A percentile compares a stretch with the other conserved stretches of the same genome.
These are phyloP conservation scores for Beauveria scarabaeidicola DNA, from an alignment of 2,329 filamentous ascomycete genomes.

Conservation along the genomic window DNA sequence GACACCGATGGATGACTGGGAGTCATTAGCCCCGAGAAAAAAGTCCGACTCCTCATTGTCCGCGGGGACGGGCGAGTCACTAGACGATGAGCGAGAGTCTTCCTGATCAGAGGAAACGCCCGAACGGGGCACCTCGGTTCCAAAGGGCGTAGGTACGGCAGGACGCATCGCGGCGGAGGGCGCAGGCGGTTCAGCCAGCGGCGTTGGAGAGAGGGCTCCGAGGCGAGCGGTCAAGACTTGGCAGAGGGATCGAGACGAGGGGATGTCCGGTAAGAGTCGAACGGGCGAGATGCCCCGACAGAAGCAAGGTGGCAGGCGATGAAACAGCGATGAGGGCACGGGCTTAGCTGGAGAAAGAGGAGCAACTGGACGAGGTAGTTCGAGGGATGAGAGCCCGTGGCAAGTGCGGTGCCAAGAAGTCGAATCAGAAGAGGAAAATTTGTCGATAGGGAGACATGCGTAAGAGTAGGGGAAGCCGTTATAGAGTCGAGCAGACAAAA, in stretches of 20 bases:
- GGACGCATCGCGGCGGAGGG: conserved; percentile 12
- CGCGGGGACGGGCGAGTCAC: conserved; percentile 64
- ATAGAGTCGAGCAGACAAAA: background rate
- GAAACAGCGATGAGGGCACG: conserved; percentile 4
- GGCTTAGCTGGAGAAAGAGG: background rate
- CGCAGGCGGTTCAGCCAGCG: background rate
- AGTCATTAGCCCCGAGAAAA: conserved; percentile 83
- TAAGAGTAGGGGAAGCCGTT: background rate
- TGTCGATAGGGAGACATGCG: background rate
- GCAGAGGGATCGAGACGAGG: background rate
- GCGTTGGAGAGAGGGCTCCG: background rate
- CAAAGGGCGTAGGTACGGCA: conserved; percentile 12
- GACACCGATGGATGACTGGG: conserved; percentile 80
- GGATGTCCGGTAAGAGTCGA: background rate
- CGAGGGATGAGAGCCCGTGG: background rate
- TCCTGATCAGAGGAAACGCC: conserved; percentile 31
- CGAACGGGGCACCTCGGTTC: conserved; percentile 15
- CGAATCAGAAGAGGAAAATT: background rate
- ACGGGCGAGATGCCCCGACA: background rate
- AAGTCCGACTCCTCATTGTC: conserved; percentile 93
- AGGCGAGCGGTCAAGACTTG: background rate
- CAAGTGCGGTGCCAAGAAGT: background rate
- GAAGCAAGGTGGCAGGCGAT: background rate
- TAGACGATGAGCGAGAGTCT: conserved; percentile 57
- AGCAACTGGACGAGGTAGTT: background rate